Evolutionary conservation across 78 protist genomes (phyloP).

Genomic region (Dictyostelium citrinum): DNA sequence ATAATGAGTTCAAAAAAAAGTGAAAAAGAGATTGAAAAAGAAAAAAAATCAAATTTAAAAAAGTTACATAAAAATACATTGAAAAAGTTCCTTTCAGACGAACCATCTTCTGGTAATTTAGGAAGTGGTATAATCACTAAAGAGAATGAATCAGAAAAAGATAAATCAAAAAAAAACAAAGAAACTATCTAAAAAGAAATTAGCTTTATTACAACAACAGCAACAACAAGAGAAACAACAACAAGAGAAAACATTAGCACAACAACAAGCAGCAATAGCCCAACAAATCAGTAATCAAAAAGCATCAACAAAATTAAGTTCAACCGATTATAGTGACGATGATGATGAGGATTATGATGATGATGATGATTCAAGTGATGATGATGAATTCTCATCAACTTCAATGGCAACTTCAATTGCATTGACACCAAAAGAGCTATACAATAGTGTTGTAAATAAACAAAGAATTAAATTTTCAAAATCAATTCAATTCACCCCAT

Average conservation of each 20-base stretch:
- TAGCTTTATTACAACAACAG: constrained; percentile 21
- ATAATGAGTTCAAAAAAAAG: background rate
- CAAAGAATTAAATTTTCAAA: background rate
- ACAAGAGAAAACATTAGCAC: background rate
- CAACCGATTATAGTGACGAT: background rate
- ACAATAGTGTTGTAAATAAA: constrained; percentile 5
- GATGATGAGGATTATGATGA: constrained; percentile 33
- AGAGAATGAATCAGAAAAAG: background rate
- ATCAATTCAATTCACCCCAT: constrained; percentile 15
- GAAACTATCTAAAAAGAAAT: constrained; percentile 32
- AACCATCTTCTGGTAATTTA: background rate
- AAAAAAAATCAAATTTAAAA: constrained; percentile 27
- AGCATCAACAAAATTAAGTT: background rate
- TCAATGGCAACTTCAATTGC: background rate
- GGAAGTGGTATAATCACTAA: background rate
- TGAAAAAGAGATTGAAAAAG: constrained; percentile 18
- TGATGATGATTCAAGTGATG: constrained; percentile 25
- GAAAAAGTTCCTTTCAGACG: constrained; percentile 34
- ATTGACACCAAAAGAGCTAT: constrained; percentile 28
- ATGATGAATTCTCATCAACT: background rate
- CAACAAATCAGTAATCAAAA: background rate
- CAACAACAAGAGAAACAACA: background rate
- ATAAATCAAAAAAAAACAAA: background rate
- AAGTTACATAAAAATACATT: constrained; percentile 53
- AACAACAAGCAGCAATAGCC: background rate